Conservation (phyloP, 495 filamentous ascomycete species). For the Xylaria intraflava region DNA sequence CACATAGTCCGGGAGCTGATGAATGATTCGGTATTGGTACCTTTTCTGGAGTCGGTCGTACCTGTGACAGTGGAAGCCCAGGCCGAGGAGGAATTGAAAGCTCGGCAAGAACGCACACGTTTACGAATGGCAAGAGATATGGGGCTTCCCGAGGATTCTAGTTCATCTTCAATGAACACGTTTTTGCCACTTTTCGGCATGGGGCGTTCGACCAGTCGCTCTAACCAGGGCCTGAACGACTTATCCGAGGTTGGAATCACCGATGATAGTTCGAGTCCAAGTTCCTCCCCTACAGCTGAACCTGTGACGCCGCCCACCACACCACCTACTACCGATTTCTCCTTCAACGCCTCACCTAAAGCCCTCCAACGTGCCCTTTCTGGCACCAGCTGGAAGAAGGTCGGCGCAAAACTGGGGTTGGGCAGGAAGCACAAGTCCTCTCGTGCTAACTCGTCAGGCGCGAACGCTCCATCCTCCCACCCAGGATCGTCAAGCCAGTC, state of each 20-base stretch:
- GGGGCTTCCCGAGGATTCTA: slow-evolving; percentile 28
- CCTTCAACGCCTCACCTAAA: slow-evolving; percentile 41
- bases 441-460: slow-evolving; percentile 18
- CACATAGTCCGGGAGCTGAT: slow-evolving; percentile 89
- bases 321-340: slow-evolving; percentile 62
- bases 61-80: slow-evolving; percentile 29
- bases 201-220: slow-evolving; percentile 30
- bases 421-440: slow-evolving; percentile 49
- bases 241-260: slow-evolving; percentile 32
- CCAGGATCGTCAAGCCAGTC: slow-evolving; percentile 23
- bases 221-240: slow-evolving; percentile 33
- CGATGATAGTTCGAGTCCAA: slow-evolving; percentile 46
- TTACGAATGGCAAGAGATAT: slow-evolving; percentile 33
- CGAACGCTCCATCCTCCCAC: slow-evolving; percentile 33
- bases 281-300: slow-evolving; percentile 48
- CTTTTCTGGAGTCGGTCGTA: slow-evolving; percentile 63
- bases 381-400: slow-evolving; percentile 75
- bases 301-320: slow-evolving; percentile 89
- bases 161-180: slow-evolving; percentile 36
- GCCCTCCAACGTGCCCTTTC: slow-evolving; percentile 46
- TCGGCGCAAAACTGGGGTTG: slow-evolving; percentile 69
- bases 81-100: slow-evolving; percentile 25
- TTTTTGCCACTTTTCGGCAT: slow-evolving; percentile 41
- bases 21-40: slow-evolving; percentile 88
- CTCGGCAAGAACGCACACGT: slow-evolving; percentile 33